These are phyloP conservation scores for Dispira parvispora DNA, from an alignment of 192 early-diverging fungal genomes.

Conservation along the genomic window DNA sequence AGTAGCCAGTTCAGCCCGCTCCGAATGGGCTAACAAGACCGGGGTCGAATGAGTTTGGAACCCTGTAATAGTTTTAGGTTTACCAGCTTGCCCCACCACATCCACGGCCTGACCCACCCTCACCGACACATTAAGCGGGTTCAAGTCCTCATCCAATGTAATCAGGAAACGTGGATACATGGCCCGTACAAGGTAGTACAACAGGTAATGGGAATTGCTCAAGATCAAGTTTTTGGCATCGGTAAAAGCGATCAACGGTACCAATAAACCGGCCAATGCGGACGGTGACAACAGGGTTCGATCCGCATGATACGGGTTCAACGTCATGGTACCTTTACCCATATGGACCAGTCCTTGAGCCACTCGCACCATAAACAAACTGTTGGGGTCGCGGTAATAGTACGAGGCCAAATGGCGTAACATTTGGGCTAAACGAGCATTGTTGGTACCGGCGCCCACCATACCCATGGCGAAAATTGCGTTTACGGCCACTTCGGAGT, in stretches of 20 bases:
- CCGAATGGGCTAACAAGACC: constrained; percentile 86
- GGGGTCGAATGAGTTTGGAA: constrained; percentile 98
- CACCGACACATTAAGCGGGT: constrained; percentile 65
- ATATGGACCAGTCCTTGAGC: constrained; percentile 46
- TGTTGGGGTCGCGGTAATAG: constrained; percentile 83
- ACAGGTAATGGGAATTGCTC: constrained; percentile 76
- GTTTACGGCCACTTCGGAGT: constrained; percentile 81
- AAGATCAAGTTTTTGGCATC: constrained; percentile 83
- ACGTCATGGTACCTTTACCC: constrained; percentile 96
- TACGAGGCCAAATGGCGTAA: constrained; percentile 89
- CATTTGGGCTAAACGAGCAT: constrained; percentile 95
- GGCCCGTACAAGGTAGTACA: constrained; percentile 83
- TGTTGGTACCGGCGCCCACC: constrained; percentile 97
- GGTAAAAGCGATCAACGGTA: constrained; percentile 79
- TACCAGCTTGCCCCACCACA: constrained; percentile 93
- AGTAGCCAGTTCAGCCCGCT: constrained; percentile 94
- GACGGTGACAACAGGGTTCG: constrained; percentile 82
- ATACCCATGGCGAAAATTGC: constrained; percentile 99
- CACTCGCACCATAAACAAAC: constrained; percentile 36
- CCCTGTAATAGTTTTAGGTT: constrained; percentile 97
- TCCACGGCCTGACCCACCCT: constrained; percentile 99
- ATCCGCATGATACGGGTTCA: constrained; percentile 91
- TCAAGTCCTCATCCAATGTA: constrained; percentile 82
- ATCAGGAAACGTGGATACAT: constrained; percentile 99
- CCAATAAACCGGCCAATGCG: constrained; percentile 70